These are phyloP conservation scores for Colletotrichum simmondsii DNA, from an alignment of 2,329 filamentous ascomycete genomes.

Conservation along the genomic window DNA sequence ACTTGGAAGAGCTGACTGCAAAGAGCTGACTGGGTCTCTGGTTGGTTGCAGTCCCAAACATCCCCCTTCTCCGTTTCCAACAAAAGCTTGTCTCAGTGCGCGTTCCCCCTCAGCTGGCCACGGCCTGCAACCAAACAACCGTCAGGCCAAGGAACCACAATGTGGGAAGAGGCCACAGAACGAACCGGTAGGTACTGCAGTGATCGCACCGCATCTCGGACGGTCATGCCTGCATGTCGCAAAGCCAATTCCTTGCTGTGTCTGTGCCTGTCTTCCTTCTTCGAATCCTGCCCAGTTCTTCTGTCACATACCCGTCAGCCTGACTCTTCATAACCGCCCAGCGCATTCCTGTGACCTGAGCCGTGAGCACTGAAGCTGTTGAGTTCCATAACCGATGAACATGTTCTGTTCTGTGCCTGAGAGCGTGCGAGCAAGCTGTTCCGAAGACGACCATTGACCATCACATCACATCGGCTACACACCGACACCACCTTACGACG, in stretches of 20 bases:
- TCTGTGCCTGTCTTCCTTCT: neutral
- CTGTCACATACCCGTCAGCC: neutral
- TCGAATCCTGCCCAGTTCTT: neutral
- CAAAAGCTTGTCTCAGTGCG: conserved; percentile 9
- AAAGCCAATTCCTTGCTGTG: neutral
- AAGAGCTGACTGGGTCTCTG: neutral
- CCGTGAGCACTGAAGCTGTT: neutral
- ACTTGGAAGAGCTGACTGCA: neutral
- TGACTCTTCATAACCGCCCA: neutral
- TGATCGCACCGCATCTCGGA: neutral
- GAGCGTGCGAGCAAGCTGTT: neutral
- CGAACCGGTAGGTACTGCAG: neutral
- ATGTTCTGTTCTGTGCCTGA: neutral
- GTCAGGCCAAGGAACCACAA: neutral
- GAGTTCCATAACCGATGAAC: neutral
- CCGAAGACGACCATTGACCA: neutral
- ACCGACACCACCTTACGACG: neutral
- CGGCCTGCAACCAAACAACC: neutral
- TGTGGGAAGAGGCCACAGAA: neutral
- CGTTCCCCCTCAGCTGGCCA: neutral
- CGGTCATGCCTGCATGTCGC: neutral
- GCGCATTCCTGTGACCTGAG: neutral
- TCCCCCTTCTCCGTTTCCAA: neutral
- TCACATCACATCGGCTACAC: neutral
- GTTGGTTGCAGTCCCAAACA: neutral